Percentiles rank a stretch among this genome's conserved stretches.
Conservation (phyloP, 805 yeast species). For the Groenewaldozyma salmanticensis region DNA sequence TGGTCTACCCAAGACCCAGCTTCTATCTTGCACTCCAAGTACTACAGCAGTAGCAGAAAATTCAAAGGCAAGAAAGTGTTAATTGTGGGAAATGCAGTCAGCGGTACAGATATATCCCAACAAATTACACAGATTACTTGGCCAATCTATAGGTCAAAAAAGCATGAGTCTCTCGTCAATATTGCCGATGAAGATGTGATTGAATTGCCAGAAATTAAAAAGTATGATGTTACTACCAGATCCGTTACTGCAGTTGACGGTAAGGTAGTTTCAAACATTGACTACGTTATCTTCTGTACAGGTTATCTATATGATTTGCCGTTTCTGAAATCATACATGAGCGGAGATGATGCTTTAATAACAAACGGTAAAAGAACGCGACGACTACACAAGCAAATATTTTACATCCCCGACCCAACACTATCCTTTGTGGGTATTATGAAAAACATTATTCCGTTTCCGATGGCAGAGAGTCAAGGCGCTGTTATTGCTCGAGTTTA, state of each 20-base stretch:
- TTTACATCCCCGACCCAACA: slow-evolving; percentile 52
- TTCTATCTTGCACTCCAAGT: slow-evolving; percentile 4
- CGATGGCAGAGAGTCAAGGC: slow-evolving; percentile 47
- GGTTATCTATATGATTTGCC: slow-evolving; percentile 9
- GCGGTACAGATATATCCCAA: slow-evolving; percentile 5
- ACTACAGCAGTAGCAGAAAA: background rate
- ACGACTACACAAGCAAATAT: slow-evolving; percentile 13
- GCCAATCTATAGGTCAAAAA: slow-evolving; percentile 5
- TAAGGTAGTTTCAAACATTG: slow-evolving; percentile 1
- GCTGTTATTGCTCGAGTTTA: slow-evolving; percentile 54
- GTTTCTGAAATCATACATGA: slow-evolving; percentile 1
- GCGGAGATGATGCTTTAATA: background rate
- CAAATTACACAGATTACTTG: slow-evolving; percentile 3
- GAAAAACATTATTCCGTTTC: slow-evolving; percentile 25
- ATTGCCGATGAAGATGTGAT: background rate
- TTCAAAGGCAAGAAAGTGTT: slow-evolving; percentile 6
- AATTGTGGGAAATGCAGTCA: slow-evolving; percentile 6
- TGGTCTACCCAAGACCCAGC: slow-evolving; percentile 4
- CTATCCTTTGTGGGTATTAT: slow-evolving; percentile 49
- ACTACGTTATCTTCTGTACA: slow-evolving; percentile 7
- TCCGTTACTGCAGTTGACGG: slow-evolving; percentile 5
- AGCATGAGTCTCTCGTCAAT: background rate
- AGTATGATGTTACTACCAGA: background rate
- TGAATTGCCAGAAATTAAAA: background rate
- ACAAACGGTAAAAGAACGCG: slow-evolving; percentile 2